phyloP scores from a whole-genome alignment of 345 rosid genomes.

The Hypericum perforatum region DNA sequence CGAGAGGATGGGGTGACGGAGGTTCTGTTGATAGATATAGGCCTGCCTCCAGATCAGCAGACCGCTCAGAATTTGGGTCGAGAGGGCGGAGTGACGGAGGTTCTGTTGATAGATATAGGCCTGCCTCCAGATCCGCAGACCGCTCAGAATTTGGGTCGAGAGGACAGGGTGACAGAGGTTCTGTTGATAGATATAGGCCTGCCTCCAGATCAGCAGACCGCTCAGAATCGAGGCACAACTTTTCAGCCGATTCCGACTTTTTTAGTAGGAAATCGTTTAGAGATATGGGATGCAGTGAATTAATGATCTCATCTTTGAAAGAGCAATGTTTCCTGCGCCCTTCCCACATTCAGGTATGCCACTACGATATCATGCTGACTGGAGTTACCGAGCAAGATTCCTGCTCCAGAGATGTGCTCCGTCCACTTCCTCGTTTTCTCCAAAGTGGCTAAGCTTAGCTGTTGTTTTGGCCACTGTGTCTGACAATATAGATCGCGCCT shows the following conservation, averaged over 20 bases:
- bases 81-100: conserved; percentile 48
- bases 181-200: conserved; percentile 10
- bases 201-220: conserved; percentile 18
- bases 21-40: conserved; percentile 16
- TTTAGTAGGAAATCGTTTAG: conserved; percentile 60
- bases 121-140: conserved; percentile 18
- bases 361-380: background rate
- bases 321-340: conserved; percentile 53
- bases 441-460: background rate
- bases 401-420: background rate
- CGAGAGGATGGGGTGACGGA: conserved; percentile 46
- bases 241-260: conserved; percentile 37
- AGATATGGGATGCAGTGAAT: conserved; percentile 64
- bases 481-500: background rate
- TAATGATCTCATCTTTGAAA: conserved; percentile 56
- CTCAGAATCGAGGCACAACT: conserved; percentile 18
- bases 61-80: conserved; percentile 20
- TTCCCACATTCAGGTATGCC: conserved; percentile 68
- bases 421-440: too few species aligned
- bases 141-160: conserved; percentile 27
- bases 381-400: background rate
- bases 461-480: background rate
- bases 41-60: conserved; percentile 17
- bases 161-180: conserved; percentile 43
- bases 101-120: conserved; percentile 11